Evolutionary conservation across 495 filamentous ascomycete species (phyloP), one percentile per base, ranked within the genome.

Genomic region (Neurospora pannonica): DNA sequence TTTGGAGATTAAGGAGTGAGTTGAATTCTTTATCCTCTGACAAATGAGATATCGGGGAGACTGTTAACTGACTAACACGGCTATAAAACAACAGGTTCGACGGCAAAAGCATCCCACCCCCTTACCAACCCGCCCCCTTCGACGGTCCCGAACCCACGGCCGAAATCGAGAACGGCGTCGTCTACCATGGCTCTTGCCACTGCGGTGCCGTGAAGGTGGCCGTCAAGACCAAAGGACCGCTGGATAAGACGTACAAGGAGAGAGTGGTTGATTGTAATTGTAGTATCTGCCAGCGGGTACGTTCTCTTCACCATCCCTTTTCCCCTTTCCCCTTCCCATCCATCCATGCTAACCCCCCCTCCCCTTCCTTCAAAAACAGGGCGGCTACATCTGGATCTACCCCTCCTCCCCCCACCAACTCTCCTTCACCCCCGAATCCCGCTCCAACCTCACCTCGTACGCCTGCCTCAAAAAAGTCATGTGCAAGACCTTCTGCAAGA

Each of bases 131-230:
- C 5, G 75, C 83, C 5, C 70, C 71, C 1, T 86, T 80, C 77
- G 80, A 77, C 17, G 86, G 86, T 8, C 72, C 80, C 5, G 78
- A 84, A 38, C 86, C 86, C 24, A 72, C 37, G 31, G 77, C 77
- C 8, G 79, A 74, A 11, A 75, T 83, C 70, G 82, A 84, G 11
- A 78, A 79, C 36, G 82, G 75, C 11, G 83, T 82, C 73, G 39
- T 83, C 3, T 87, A 87, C 73, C 82, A 81, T 38, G 86, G 86
- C 8, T 83, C 83, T 76, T 89, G 87, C 78, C 87, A 88, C 75
- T 89, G 87, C 76, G 86, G 87, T 31, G 84, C 80, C 60, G 80
- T 87, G 7, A 84, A 75, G 15, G 21, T 84, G 19, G 84, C 83
- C 2, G 31, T 87, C 24, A 84, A 82, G 75, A 71, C 80, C 36